phyloP scores from a whole-genome alignment of 352 stramenopile species.

The Phytophthora agathidicida region DNA sequence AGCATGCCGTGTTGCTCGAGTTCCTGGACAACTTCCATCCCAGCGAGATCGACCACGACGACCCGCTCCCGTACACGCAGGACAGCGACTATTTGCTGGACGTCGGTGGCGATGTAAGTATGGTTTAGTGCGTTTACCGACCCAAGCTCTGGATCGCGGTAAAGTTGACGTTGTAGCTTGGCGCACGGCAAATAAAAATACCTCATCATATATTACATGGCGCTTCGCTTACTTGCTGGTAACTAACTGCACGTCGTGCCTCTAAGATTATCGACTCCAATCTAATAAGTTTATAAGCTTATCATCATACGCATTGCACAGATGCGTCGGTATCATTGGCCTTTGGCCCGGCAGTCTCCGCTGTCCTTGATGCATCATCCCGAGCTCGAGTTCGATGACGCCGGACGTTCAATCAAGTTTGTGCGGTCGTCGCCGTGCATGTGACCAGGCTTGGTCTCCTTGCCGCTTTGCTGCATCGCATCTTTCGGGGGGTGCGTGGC shows the following conservation, averaged over 20 bases:
- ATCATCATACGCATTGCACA: no score
- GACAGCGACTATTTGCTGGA: constrained; percentile 8
- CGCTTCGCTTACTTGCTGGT: no score
- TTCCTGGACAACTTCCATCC: constrained; percentile 32
- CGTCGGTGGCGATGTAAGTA: no score
- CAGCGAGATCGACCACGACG: constrained; percentile 24
- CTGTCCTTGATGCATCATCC: no score
- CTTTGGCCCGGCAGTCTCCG: background rate
- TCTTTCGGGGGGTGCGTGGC: constrained; percentile 4
- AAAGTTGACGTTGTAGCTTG: constrained; percentile 14
- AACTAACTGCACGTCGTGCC: no score
- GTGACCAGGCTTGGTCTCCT: background rate
- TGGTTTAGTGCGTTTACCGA: no score
- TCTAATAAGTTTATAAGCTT: no score
- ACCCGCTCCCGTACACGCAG: constrained; percentile 17
- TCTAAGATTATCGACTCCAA: no score
- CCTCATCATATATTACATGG: no score
- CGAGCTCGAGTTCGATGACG: constrained; percentile 1
- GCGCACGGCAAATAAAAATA: no score
- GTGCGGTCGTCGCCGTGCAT: constrained; percentile 14
- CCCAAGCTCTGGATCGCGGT: background rate
- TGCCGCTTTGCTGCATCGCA: constrained; percentile 3
- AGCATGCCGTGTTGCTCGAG: constrained; percentile 23
- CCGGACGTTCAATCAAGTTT: constrained; percentile 21
- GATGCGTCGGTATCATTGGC: background rate